A percentile compares a stretch with the other conserved stretches of the same genome.
phyloP scores from a whole-genome alignment of 176 grass and related monocot genomes.

The sorghum (Sorghum bicolor) region Sorghum_bicolor_NCBIv3 NC_012875.2:6384001-6384500 shows the following conservation, averaged over 20 bases:
- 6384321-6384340: constrained; percentile 71
- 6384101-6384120: constrained; percentile 98
- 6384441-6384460: constrained; percentile 84
- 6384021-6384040: constrained; percentile 70
- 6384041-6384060: constrained; percentile 66
- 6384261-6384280: constrained; percentile 21
- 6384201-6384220: constrained; percentile 69
- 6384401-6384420: constrained; percentile 92
- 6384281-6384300: constrained; percentile 52
- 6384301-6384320: constrained; percentile 74
- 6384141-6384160: neutral
- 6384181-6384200: constrained; percentile 13
- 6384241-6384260: constrained; percentile 43
- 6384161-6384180: neutral
- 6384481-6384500: constrained; percentile 93
- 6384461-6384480: constrained; percentile 94
- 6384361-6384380: constrained; percentile 69
- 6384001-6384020: constrained; percentile 49
- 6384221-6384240: constrained; percentile 72
- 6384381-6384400: constrained; percentile 90
- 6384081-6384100: constrained; percentile 77
- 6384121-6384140: constrained; percentile 82
- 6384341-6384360: constrained; percentile 63
- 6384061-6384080: constrained; percentile 77
- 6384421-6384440: constrained; percentile 82